Evolutionary conservation across 495 filamentous ascomycete species (phyloP).

Genomic region (Lophiostoma macrostomum): DNA sequence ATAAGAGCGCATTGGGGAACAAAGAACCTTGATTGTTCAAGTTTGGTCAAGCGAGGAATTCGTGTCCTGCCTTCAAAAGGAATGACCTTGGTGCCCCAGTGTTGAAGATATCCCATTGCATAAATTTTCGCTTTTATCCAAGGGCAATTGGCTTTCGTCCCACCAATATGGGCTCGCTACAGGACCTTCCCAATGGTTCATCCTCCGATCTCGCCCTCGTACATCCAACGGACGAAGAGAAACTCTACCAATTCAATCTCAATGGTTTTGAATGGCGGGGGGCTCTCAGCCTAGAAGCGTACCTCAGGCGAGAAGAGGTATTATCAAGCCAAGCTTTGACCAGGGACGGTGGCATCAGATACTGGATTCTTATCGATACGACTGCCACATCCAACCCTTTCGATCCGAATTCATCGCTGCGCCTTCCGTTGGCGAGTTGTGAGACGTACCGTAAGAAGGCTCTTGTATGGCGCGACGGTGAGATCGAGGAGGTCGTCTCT

Average conservation of each 20-base stretch:
- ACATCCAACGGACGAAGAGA: constrained; percentile 65
- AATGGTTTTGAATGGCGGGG: constrained; percentile 74
- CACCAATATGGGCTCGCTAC: constrained; percentile 14
- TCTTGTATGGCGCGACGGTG: constrained; percentile 47
- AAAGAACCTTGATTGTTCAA: no score
- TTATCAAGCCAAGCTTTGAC: constrained; percentile 65
- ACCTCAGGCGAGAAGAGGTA: constrained; percentile 73
- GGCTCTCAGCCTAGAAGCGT: constrained; percentile 61
- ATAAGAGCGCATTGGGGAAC: background rate
- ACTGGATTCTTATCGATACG: constrained; percentile 78
- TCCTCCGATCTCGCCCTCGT: constrained; percentile 64
- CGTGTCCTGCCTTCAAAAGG: no score
- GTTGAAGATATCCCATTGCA: background rate
- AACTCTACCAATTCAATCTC: constrained; percentile 57
- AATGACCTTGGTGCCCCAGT: background rate
- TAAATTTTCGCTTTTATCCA: background rate
- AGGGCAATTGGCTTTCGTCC: background rate
- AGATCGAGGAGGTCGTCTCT: constrained; percentile 62
- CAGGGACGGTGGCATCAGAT: constrained; percentile 69
- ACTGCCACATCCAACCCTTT: constrained; percentile 34
- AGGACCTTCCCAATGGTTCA: constrained; percentile 51
- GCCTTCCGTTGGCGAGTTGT: constrained; percentile 74
- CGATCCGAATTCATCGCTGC: constrained; percentile 22
- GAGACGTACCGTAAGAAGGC: constrained; percentile 80
- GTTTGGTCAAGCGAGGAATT: no score